Evolutionary conservation across 768 basidiomycete genomes (phyloP).

Genomic region (Hygrophorus pudorinus): DNA sequence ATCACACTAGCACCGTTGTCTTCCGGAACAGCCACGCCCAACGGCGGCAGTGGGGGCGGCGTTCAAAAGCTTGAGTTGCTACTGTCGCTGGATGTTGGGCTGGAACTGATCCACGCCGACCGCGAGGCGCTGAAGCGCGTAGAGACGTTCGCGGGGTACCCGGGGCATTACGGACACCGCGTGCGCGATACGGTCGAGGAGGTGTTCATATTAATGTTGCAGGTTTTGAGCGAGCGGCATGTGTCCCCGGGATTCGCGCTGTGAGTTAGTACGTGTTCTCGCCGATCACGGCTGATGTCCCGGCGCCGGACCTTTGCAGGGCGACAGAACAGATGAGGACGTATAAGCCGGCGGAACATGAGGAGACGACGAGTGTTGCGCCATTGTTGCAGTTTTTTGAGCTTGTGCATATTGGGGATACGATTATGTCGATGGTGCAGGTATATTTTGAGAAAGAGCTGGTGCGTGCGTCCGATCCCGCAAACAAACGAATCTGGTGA

Average conservation of each 20-base stretch:
- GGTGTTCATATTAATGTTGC: conserved; percentile 77
- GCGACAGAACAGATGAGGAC: conserved; percentile 82
- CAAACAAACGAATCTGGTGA: neutral
- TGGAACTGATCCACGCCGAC: conserved; percentile 89
- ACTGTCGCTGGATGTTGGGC: conserved; percentile 82
- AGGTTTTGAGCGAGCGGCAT: conserved; percentile 70
- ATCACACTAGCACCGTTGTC: conserved; percentile 9
- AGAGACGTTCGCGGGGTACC: conserved; percentile 83
- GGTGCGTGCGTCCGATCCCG: conserved; percentile 30
- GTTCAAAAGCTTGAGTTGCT: conserved; percentile 62
- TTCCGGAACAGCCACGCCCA: conserved; percentile 3
- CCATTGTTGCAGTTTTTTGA: conserved; percentile 96
- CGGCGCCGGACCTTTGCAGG: conserved; percentile 39
- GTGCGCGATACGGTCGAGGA: conserved; percentile 94
- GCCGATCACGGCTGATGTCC: too few relatives aligned
- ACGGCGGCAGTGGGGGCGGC: neutral
- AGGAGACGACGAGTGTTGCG: conserved; percentile 74
- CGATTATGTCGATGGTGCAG: conserved; percentile 94
- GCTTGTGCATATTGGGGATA: conserved; percentile 93
- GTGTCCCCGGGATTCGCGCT: conserved; percentile 68
- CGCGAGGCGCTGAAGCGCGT: conserved; percentile 87
- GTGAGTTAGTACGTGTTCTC: conserved; percentile 31
- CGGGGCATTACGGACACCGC: conserved; percentile 76
- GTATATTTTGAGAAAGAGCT: conserved; percentile 98
- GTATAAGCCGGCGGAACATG: conserved; percentile 86